phyloP scores from a whole-genome alignment of 1,284 basidiomycete species.

The Ceratobasidium sp. region DNA sequence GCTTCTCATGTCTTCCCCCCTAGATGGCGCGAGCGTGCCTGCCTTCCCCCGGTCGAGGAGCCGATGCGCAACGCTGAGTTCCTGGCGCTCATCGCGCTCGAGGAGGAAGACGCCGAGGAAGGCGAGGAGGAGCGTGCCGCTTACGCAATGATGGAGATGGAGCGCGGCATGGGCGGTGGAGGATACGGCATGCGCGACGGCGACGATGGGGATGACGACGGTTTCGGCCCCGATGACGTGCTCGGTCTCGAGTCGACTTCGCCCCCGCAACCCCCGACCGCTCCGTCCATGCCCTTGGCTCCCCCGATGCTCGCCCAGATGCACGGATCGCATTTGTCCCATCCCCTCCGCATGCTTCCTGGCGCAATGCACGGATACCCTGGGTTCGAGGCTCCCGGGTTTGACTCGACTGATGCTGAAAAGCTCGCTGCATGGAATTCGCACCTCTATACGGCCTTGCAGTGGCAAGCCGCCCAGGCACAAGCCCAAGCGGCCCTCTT shows the following conservation, averaged over 20 bases:
- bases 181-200: conserved; percentile 49
- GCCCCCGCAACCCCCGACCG: conserved; percentile 26
- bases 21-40: conserved; percentile 70
- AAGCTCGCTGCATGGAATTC: conserved; percentile 49
- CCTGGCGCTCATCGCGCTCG: conserved; percentile 68
- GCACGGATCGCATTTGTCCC: conserved; percentile 41
- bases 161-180: conserved; percentile 62
- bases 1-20: background rate
- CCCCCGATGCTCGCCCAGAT: conserved; percentile 40
- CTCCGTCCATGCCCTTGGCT: conserved; percentile 38
- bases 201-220: conserved; percentile 52
- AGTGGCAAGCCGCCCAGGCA: conserved; percentile 34
- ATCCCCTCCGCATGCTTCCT: conserved; percentile 39
- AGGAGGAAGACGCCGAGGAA: conserved; percentile 66
- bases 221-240: conserved; percentile 32
- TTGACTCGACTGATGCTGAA: conserved; percentile 44
- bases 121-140: conserved; percentile 46
- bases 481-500: conserved; percentile 38
- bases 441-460: conserved; percentile 48
- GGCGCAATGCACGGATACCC: conserved; percentile 35
- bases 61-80: conserved; percentile 72
- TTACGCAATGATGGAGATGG: conserved; percentile 52
- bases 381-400: conserved; percentile 15
- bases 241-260: conserved; percentile 34
- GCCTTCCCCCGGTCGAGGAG: conserved; percentile 71